Evolutionary conservation across 768 basidiomycete species (phyloP).

Genomic region (Naematelia encephala): DNA sequence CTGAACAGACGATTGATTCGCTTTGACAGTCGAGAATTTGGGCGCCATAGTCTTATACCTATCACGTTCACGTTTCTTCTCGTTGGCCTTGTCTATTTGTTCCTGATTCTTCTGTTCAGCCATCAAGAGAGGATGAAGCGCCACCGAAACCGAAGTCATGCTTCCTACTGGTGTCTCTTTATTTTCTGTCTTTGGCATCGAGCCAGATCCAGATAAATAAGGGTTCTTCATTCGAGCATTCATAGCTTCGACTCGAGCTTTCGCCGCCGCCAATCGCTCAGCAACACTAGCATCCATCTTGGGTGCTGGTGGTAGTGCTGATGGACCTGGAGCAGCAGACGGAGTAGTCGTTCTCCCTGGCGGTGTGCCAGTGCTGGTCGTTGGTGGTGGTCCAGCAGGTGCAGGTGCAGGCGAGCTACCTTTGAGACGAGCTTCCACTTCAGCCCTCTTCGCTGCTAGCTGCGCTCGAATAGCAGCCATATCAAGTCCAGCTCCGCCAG

Average conservation of each 20-base stretch:
- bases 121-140: constrained; percentile 41
- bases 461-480: constrained; percentile 49
- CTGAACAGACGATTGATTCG: constrained; percentile 42
- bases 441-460: constrained; percentile 42
- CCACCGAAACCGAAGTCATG: constrained; percentile 29
- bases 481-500: constrained; percentile 24
- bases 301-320: constrained; percentile 47
- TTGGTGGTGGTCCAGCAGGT: background rate
- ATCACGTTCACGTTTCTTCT: constrained; percentile 60
- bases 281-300: constrained; percentile 38
- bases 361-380: background rate
- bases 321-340: constrained; percentile 55
- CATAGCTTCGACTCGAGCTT: constrained; percentile 75
- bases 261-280: constrained; percentile 76
- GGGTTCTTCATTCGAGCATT: constrained; percentile 77
- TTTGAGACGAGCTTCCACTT: constrained; percentile 30
- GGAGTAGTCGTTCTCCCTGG: constrained; percentile 47
- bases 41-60: constrained; percentile 96
- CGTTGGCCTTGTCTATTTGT: constrained; percentile 33
- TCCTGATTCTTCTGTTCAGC: constrained; percentile 11
- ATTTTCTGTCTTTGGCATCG: constrained; percentile 18
- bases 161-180: background rate
- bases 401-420: constrained; percentile 34
- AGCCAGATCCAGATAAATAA: constrained; percentile 58
- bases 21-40: constrained; percentile 94